A percentile compares a stretch with the other conserved stretches of the same genome.
Evolutionary conservation across 2,329 filamentous ascomycete species (phyloP).

Genomic region (Stachybotrys echinatus): DNA sequence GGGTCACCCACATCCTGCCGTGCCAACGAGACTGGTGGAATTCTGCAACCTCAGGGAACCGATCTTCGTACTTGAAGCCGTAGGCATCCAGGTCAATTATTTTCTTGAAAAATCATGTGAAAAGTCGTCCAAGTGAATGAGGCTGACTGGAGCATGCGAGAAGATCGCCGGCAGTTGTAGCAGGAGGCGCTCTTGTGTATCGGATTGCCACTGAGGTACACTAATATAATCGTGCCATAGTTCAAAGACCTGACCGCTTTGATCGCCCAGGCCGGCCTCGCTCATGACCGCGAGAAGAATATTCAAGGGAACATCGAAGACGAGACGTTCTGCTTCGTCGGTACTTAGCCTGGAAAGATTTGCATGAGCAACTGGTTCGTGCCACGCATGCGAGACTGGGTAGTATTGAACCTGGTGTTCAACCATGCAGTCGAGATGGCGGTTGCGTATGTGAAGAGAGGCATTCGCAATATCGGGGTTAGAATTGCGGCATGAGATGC

Average conservation of each 20-base stretch:
- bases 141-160: background rate
- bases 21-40: background rate
- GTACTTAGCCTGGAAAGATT: background rate
- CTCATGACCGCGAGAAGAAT: background rate
- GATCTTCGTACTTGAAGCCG: background rate
- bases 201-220: background rate
- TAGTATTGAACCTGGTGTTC: background rate
- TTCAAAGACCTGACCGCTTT: background rate
- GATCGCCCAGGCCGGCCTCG: no score
- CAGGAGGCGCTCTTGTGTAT: background rate
- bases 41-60: background rate
- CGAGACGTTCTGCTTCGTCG: background rate
- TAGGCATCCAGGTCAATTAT: no score
- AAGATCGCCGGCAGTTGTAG: background rate
- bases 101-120: background rate
- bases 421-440: background rate
- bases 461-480: background rate
- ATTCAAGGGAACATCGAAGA: background rate
- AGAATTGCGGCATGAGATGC: background rate
- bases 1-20: background rate
- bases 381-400: background rate
- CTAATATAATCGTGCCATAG: background rate
- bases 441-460: background rate
- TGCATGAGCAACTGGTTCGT: background rate
- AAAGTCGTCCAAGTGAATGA: background rate